These are phyloP conservation scores for Pythium apleroticum DNA, from an alignment of 352 stramenopile genomes.

Conservation along the genomic window DNA sequence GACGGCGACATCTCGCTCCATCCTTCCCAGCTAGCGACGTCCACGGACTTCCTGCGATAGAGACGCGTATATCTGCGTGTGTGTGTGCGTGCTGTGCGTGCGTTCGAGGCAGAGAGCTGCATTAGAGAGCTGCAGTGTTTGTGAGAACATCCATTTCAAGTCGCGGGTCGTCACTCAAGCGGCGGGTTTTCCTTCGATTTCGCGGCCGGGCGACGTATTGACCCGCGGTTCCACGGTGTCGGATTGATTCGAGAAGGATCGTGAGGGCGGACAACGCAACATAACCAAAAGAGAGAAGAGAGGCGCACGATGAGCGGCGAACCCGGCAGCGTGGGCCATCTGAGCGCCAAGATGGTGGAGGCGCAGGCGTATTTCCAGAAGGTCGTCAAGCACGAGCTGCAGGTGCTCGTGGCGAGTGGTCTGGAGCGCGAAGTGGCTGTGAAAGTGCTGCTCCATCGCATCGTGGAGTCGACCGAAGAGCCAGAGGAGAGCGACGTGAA, in stretches of 20 bases:
- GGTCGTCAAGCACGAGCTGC: conserved; percentile 81
- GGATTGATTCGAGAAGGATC: background rate
- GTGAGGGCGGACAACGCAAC: background rate
- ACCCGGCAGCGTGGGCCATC: conserved; percentile 19
- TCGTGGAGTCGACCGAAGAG: conserved; percentile 65
- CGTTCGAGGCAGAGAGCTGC: background rate
- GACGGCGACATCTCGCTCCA: background rate
- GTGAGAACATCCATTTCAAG: background rate
- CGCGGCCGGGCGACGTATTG: conserved; percentile 1
- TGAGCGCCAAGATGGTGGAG: conserved; percentile 62
- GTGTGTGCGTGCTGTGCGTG: background rate
- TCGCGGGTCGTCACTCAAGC: conserved; percentile 5
- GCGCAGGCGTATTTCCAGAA: conserved; percentile 69
- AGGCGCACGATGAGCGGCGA: conserved; percentile 2
- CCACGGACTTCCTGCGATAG: background rate
- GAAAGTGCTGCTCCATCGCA: conserved; percentile 68
- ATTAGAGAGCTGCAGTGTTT: background rate
- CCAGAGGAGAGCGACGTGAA: conserved; percentile 64
- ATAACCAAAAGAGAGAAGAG: background rate
- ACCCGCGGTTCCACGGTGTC: background rate
- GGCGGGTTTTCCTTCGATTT: conserved; percentile 5
- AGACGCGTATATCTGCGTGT: background rate
- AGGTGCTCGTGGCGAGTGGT: conserved; percentile 52
- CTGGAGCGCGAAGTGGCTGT: conserved; percentile 72
- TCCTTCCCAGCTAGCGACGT: background rate